These are phyloP conservation scores for Ceriops zippeliana DNA, from an alignment of 345 rosid genomes.

Conservation along the genomic window DNA sequence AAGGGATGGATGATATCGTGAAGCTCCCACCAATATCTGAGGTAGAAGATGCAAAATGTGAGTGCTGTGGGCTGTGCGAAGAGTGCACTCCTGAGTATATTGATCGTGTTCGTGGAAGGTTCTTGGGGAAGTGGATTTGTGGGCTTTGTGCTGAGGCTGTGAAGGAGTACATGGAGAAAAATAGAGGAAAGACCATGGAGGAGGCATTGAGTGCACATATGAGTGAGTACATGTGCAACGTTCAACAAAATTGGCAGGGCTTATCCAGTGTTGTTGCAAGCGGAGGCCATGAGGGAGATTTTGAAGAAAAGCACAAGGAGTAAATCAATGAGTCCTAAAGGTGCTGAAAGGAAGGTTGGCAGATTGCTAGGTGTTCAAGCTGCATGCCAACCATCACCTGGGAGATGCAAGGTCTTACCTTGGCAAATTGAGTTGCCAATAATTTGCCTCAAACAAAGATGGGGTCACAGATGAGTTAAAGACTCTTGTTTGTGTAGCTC, in stretches of 20 bases:
- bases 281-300: conserved; percentile 85
- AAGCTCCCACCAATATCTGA: conserved; percentile 48
- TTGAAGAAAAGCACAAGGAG: conserved; percentile 54
- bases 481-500: background rate
- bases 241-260: conserved; percentile 82
- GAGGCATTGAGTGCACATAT: conserved; percentile 70
- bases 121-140: conserved; percentile 76
- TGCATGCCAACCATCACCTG: conserved; percentile 76
- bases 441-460: background rate
- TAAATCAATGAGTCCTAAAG: conserved; percentile 47
- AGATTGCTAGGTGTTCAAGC: conserved; percentile 73
- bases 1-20: conserved; percentile 20
- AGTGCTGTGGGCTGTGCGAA: conserved; percentile 90
- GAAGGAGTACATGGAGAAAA: conserved; percentile 77
- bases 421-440: conserved; percentile 1
- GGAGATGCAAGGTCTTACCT: conserved; percentile 34
- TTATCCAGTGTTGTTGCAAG: conserved; percentile 72
- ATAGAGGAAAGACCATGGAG: conserved; percentile 41
- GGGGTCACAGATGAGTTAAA: background rate
- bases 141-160: conserved; percentile 85
- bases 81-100: conserved; percentile 85
- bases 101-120: conserved; percentile 55
- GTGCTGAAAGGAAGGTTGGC: conserved; percentile 33
- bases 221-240: conserved; percentile 55
- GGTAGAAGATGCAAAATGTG: conserved; percentile 75